Evolutionary conservation across 192 early-diverging fungal species (phyloP), one percentile per base, ranked within the genome.

Genomic region (Kappamyces sp.): DNA sequence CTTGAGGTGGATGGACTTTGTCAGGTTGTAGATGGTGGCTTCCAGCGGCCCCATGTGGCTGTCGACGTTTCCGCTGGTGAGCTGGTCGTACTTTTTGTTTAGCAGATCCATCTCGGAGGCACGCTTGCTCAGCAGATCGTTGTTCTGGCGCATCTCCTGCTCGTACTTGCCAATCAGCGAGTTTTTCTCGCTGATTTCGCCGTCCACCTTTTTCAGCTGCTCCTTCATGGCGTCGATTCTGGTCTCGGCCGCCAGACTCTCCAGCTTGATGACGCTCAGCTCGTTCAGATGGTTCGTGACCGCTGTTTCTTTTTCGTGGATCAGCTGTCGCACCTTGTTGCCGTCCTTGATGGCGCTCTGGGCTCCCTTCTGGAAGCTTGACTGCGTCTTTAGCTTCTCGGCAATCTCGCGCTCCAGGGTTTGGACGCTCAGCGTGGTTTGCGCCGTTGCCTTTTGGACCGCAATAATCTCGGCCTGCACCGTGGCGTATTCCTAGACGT

Each of bases 1-100:
- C 55, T 82, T 80, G 37, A 35, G n/a, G 2, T 54, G 47, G 35
- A 84, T 69, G 1, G 62, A 53, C 45, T 83, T 82, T 42, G 61
- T 64, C n/a, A 84, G 53, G 59, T 82, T 84, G 66, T 81, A 70
- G 41, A 84, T 84, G 22, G 81, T 84, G 0, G 81, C 76, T 72
- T 84, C 81, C 3, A 84, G 65, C 3, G 81, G 77, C 3, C 81
- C 81, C 66, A 78, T 65, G 2, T 66, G 68, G 45, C 76, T 79
- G 57, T 78, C 77, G 69, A 77, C 30, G 33, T 34, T 55, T 5
- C 45, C 48, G n/a, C 39, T 43, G 15, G 61, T 66, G 30, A 82
- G 47, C 62, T 69, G 67, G 40, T 83, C 77, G 45, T 66, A 82
- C 58, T 83, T 84, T 47, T 82, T 82, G 66, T 84, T 84, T 39